Evolutionary conservation across 1,139 yeast genomes (phyloP).

Genomic region (Scheffersomyces lignicola): DNA sequence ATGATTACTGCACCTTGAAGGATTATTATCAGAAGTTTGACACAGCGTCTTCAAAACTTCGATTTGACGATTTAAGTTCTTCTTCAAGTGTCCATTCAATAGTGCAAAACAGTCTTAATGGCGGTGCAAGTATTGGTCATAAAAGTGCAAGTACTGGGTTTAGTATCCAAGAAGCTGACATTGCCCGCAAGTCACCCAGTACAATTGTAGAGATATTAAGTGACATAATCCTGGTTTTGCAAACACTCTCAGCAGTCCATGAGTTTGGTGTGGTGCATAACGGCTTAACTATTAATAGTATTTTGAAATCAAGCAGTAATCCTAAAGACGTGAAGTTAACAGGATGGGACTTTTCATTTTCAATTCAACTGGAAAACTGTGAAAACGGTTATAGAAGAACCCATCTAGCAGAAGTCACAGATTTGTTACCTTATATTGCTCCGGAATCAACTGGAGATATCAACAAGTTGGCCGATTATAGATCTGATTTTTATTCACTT

Average conservation of each 20-base stretch:
- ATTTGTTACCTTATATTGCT: constrained; percentile 49
- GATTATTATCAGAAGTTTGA: constrained; percentile 9
- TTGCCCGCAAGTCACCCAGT: constrained; percentile 19
- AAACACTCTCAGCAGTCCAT: constrained; percentile 41
- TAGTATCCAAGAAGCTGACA: constrained; percentile 11
- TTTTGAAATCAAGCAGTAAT: constrained; percentile 29
- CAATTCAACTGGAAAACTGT: constrained; percentile 45
- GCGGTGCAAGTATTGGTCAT: constrained; percentile 6
- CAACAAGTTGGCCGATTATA: constrained; percentile 42
- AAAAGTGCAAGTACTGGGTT: constrained; percentile 8
- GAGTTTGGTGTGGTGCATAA: constrained; percentile 49
- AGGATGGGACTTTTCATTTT: constrained; percentile 55
- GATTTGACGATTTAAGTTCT: constrained; percentile 5
- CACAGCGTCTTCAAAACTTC: constrained; percentile 8
- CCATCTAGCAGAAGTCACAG: constrained; percentile 30
- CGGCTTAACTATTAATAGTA: constrained; percentile 42
- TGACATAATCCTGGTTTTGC: constrained; percentile 33
- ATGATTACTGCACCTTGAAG: constrained; percentile 21
- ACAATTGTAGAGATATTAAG: constrained; percentile 31
- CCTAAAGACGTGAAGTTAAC: constrained; percentile 34
- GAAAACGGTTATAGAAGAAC: constrained; percentile 31
- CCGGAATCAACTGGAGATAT: constrained; percentile 52
- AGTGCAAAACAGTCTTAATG: not conserved
- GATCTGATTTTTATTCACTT: constrained; percentile 52
- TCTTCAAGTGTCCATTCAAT: constrained; percentile 6